Base-by-base conservation (phyloP, 2,329 filamentous ascomycete genomes). In the Neonectria sp. region DNA sequence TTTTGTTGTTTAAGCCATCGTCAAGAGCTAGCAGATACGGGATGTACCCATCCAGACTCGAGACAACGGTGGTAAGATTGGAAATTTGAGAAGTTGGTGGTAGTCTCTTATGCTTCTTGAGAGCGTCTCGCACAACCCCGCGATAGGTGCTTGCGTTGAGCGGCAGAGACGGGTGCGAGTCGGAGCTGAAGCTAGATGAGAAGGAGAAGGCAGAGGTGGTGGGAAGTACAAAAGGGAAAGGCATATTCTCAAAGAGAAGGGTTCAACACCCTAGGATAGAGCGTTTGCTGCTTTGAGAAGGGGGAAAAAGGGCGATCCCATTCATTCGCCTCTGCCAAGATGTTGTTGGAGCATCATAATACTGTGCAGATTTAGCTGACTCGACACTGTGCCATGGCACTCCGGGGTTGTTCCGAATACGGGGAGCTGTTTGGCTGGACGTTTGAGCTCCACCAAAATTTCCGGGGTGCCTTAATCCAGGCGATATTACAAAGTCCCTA, bases 61-160 rank as follows among this genome's bases (percentile, higher is more conserved):
- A 86, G 61, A 93, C 85, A 43, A 98, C 86, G 6, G 88, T 88
- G 27, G 89, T 85, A 6, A 99, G 86, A 77, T 94, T 91, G 25
- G 91, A 85, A 6, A 90, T 83, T 79, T 94, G 93, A 27, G 93
- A 90, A 11, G 88, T 79, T 9, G 92, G 86, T 4, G 93, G 87
- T n/a, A 97, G 88, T 59, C 94, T 91, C 81, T 97, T 98, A 85
- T 98, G 91, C 74, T 91, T 91, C 83, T 98, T 98, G 67, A 99
- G 86, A 3, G 91, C 89, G 80, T 95, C 91, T 75, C 94, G 91
- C 58, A 98, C 87, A 21, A 97, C 89, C 73, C 93, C 93, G 67
- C 96, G 93, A 77, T 94, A 90, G 9, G 93, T 95, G 72, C 95
- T 95, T 25, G 94, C 92, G 61, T 89, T 89, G 74, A 95, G 89